These are phyloP conservation scores for Fusarium sp. DNA, from an alignment of 2,329 filamentous ascomycete genomes.

Conservation along the genomic window DNA sequence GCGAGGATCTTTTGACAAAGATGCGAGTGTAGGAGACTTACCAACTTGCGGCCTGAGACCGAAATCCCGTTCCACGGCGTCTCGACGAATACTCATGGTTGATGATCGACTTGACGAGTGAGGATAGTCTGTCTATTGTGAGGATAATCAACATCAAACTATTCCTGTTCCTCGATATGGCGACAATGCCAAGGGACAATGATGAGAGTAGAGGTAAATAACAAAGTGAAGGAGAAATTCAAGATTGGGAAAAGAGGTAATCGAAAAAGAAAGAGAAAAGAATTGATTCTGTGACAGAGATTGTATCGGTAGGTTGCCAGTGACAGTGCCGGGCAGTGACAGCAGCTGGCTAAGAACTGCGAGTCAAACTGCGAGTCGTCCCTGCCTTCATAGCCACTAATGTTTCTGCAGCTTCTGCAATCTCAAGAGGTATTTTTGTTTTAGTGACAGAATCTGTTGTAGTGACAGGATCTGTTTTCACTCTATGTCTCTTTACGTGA, in stretches of 20 bases:
- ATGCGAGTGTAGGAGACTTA: neutral
- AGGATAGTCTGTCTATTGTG: no score
- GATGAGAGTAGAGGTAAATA: neutral
- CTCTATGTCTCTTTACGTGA: no score
- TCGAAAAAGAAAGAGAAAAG: neutral
- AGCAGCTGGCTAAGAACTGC: no score
- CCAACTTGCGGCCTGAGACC: conserved; percentile 22
- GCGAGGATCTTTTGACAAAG: neutral
- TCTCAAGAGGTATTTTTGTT: neutral
- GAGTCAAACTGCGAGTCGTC: no score
- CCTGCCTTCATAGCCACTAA: neutral
- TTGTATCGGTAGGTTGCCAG: no score
- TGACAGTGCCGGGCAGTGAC: no score
- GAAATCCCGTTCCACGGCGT: conserved; percentile 25
- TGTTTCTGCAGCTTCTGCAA: neutral
- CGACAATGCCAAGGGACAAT: neutral
- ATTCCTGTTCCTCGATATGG: neutral
- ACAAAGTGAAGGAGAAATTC: no score
- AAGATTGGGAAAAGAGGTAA: no score
- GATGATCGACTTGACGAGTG: neutral
- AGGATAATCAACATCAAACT: neutral
- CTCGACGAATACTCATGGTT: conserved; percentile 20
- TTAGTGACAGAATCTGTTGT: no score
- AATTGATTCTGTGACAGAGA: neutral
- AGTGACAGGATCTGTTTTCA: no score